Percentiles rank a stretch among this genome's conserved stretches.
Conservation (phyloP, 345 rosid species). For the Capsella bursapastoris region DNA sequence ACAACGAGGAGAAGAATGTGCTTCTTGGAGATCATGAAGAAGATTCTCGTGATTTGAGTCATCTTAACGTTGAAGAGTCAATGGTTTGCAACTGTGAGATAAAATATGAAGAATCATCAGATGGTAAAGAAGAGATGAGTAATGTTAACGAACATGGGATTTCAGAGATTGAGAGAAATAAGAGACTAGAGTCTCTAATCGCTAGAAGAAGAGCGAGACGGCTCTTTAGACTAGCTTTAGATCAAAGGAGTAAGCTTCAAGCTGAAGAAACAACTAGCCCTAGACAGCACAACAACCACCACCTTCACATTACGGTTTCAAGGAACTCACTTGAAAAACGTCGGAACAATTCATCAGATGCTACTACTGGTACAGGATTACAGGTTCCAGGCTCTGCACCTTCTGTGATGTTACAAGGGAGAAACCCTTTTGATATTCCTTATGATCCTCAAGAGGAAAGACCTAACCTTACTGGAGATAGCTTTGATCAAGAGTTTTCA, state of each 20-base stretch:
- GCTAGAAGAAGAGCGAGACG: slow-evolving; percentile 75
- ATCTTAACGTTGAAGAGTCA: slow-evolving; percentile 9
- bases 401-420: slow-evolving; percentile 58
- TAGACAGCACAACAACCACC: slow-evolving; percentile 26
- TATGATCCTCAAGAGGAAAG: slow-evolving; percentile 85
- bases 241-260: slow-evolving; percentile 40
- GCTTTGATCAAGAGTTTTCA: slow-evolving; percentile 70
- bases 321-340: slow-evolving; percentile 26
- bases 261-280: slow-evolving; percentile 34
- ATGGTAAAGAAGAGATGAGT: slow-evolving; percentile 64
- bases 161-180: slow-evolving; percentile 79
- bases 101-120: slow-evolving; percentile 37
- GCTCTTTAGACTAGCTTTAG: slow-evolving; percentile 51
- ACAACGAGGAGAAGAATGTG: slow-evolving; percentile 2
- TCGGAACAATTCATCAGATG: slow-evolving; percentile 35
- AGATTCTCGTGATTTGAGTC: slow-evolving; percentile 6
- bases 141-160: slow-evolving; percentile 76
- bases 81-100: slow-evolving; percentile 39
- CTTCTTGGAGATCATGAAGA: slow-evolving; percentile 2
- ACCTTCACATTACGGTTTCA: slow-evolving; percentile 47
- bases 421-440: slow-evolving; percentile 86
- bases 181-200: slow-evolving; percentile 74
- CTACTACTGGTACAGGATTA: slow-evolving; percentile 27
- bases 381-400: slow-evolving; percentile 88
- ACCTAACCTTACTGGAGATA: slow-evolving; percentile 68